Evolutionary conservation across 441 rosid genomes (phyloP).

Genomic region (Pelargonium myrrhifolium): DNA sequence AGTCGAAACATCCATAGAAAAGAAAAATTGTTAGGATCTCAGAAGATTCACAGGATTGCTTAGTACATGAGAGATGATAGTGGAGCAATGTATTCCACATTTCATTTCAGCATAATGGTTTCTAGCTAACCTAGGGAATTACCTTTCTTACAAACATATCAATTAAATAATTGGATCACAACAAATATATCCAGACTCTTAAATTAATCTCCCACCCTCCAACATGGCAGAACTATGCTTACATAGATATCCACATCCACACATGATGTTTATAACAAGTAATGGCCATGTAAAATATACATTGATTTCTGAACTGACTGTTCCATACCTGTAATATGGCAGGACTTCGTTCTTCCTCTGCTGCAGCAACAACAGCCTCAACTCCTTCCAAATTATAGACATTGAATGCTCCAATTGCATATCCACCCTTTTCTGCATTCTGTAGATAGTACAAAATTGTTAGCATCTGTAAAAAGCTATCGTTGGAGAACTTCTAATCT

Average conservation of each 20-base stretch:
- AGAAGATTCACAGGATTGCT: background rate
- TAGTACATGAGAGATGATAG: background rate
- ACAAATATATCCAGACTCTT: background rate
- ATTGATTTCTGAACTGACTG: constrained; percentile 1
- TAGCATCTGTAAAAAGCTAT: constrained; percentile 21
- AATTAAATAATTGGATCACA: background rate
- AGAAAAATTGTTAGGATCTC: background rate
- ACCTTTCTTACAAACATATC: no score
- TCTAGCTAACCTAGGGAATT: no score
- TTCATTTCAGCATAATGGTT: no score
- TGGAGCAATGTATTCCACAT: no score
- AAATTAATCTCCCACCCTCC: background rate
- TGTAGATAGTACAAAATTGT: constrained; percentile 25
- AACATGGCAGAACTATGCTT: background rate
- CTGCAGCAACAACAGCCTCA: constrained; percentile 90
- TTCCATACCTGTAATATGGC: constrained; percentile 78
- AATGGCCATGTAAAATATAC: background rate
- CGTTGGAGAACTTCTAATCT: constrained; percentile 11
- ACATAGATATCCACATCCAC: background rate
- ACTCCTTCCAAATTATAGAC: constrained; percentile 93
- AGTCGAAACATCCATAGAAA: background rate
- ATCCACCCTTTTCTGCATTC: constrained; percentile 83
- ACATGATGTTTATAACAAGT: background rate
- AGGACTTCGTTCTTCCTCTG: constrained; percentile 88
- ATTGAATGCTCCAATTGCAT: constrained; percentile 96